Conservation (phyloP, 2,329 filamentous ascomycete genomes). For the Pseudodiploospora longispora region DNA sequence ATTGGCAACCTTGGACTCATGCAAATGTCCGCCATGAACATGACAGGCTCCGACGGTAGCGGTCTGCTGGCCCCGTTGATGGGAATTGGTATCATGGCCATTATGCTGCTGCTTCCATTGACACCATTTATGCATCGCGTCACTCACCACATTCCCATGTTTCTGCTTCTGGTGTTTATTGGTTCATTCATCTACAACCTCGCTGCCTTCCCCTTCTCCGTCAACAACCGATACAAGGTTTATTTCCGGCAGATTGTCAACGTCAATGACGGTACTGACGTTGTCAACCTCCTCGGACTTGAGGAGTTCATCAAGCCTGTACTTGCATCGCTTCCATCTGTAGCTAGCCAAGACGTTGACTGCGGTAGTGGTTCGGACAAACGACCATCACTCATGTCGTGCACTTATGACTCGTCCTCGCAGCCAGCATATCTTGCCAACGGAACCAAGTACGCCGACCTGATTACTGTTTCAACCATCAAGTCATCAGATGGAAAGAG, state of each 20-base stretch:
- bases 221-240: constrained; percentile 70
- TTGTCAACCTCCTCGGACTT: constrained; percentile 61
- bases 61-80: constrained; percentile 65
- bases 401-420: constrained; percentile 57
- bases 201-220: constrained; percentile 78
- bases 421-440: constrained; percentile 54
- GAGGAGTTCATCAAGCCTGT: constrained; percentile 59
- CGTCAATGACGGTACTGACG: constrained; percentile 62
- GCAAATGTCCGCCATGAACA: constrained; percentile 61
- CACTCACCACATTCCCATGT: constrained; percentile 70
- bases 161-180: constrained; percentile 64
- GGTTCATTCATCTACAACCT: constrained; percentile 82
- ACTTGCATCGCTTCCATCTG: constrained; percentile 61
- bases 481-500: constrained; percentile 30
- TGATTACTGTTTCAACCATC: constrained; percentile 52
- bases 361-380: constrained; percentile 38
- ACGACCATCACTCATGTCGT: constrained; percentile 44
- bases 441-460: constrained; percentile 37
- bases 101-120: constrained; percentile 66
- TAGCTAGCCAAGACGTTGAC: constrained; percentile 50
- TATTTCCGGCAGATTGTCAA: constrained; percentile 80
- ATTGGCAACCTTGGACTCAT: constrained; percentile 69
- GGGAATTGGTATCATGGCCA: constrained; percentile 56
- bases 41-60: constrained; percentile 80
- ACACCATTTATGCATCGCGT: constrained; percentile 82